Evolutionary conservation across 352 stramenopile species (phyloP).

Genomic region (Phytopythium sindhum): DNA sequence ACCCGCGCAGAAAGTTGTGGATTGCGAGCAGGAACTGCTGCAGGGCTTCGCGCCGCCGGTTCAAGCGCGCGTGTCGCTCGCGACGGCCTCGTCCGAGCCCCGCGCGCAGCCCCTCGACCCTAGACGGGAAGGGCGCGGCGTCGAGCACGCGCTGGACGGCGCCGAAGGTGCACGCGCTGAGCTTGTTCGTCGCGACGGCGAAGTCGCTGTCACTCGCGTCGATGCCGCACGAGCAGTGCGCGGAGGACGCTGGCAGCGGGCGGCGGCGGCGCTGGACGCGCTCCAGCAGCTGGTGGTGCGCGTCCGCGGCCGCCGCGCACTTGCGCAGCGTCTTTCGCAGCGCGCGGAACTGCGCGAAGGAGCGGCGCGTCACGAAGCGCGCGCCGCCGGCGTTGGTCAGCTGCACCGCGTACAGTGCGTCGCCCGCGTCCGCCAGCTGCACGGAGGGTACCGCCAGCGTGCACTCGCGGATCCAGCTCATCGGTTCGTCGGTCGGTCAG

Average conservation of each 20-base stretch:
- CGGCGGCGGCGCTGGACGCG: neutral
- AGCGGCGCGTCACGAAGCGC: conserved; percentile 31
- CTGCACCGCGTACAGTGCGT: conserved; percentile 28
- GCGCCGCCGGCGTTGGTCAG: conserved; percentile 19
- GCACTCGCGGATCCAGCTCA: conserved; percentile 36
- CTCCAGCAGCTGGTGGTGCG: neutral
- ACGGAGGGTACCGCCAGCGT: conserved; percentile 29
- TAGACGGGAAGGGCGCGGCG: neutral
- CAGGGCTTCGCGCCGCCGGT: conserved; percentile 27
- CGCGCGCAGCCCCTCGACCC: conserved; percentile 10
- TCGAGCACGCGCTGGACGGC: conserved; percentile 3
- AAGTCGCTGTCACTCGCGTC: conserved; percentile 1
- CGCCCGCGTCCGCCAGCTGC: conserved; percentile 22
- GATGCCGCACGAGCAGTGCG: neutral
- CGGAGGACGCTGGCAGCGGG: neutral
- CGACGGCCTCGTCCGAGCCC: neutral
- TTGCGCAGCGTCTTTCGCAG: conserved; percentile 42
- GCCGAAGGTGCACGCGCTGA: conserved; percentile 6
- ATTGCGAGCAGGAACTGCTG: conserved; percentile 39
- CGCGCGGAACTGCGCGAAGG: conserved; percentile 58
- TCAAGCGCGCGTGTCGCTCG: conserved; percentile 10
- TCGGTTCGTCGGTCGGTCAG: conserved; percentile 4
- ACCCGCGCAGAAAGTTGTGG: conserved; percentile 39
- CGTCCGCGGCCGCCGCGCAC: neutral
- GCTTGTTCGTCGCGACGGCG: neutral